These are phyloP conservation scores for Cryptosporidium sp. DNA, from an alignment of 169 alveolate genomes.

Conservation along the genomic window DNA sequence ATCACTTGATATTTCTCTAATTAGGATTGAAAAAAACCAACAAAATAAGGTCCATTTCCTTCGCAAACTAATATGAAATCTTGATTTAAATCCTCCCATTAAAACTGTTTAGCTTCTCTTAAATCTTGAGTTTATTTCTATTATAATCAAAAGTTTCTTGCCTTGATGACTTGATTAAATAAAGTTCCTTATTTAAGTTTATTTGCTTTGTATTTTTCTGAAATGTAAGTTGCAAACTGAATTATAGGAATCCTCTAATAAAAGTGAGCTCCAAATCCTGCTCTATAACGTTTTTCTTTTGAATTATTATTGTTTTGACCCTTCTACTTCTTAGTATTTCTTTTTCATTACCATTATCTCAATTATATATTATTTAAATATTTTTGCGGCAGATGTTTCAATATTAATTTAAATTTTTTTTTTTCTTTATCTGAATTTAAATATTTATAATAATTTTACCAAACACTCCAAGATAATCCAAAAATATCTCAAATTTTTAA, in stretches of 20 bases:
- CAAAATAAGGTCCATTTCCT: neutral
- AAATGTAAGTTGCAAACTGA: neutral
- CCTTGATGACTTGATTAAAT: neutral
- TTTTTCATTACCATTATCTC: neutral
- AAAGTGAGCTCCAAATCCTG: neutral
- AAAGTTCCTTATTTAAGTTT: too few relatives aligned
- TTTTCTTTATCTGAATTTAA: too few relatives aligned
- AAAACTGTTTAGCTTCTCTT: neutral
- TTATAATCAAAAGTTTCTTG: too few relatives aligned
- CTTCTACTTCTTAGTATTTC: neutral
- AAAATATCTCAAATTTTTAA: neutral
- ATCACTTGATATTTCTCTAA: conserved; percentile 3
- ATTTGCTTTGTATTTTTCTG: too few relatives aligned
- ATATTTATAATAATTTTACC: neutral
- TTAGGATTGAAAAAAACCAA: neutral
- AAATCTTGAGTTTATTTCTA: neutral
- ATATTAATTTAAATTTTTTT: too few relatives aligned
- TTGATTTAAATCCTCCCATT: neutral
- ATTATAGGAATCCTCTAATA: neutral
- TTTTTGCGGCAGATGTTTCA: neutral
- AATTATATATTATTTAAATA: too few relatives aligned
- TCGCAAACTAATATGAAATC: neutral
- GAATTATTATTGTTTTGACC: too few relatives aligned
- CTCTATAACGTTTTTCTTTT: neutral
- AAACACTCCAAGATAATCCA: neutral